phyloP scores from a whole-genome alignment of 371 early-diverging fungal genomes.

The Haplosporangium sp. region DNA sequence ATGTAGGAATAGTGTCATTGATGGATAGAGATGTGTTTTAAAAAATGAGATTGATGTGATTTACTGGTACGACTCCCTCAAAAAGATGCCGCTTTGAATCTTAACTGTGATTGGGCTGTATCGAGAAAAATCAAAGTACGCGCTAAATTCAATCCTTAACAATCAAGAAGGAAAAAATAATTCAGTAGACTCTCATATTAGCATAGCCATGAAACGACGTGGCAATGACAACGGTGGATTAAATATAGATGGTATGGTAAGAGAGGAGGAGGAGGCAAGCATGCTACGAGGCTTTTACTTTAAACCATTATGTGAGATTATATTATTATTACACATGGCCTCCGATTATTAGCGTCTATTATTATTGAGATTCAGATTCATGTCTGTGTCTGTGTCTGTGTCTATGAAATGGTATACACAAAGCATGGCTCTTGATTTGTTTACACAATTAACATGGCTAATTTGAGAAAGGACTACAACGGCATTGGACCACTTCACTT shows the following conservation, averaged over 20 bases:
- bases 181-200: too few relatives aligned
- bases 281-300: neutral
- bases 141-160: too few relatives aligned
- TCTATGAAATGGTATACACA: neutral
- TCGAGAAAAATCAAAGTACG: too few relatives aligned
- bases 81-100: neutral
- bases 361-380: neutral
- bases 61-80: too few relatives aligned
- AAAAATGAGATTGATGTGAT: neutral
- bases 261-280: neutral
- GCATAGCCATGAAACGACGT: too few relatives aligned
- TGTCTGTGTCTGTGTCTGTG: too few relatives aligned
- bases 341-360: neutral
- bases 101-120: too few relatives aligned
- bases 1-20: neutral
- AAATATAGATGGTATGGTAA: too few relatives aligned
- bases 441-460: slow-evolving; percentile 1
- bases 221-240: too few relatives aligned
- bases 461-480: neutral
- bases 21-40: neutral
- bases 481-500: neutral
- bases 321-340: neutral
- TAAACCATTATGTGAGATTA: neutral
- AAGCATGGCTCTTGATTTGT: neutral
- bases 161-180: too few relatives aligned